phyloP scores from a whole-genome alignment of 352 stramenopile species.

The Globisporangium middletonii region DNA sequence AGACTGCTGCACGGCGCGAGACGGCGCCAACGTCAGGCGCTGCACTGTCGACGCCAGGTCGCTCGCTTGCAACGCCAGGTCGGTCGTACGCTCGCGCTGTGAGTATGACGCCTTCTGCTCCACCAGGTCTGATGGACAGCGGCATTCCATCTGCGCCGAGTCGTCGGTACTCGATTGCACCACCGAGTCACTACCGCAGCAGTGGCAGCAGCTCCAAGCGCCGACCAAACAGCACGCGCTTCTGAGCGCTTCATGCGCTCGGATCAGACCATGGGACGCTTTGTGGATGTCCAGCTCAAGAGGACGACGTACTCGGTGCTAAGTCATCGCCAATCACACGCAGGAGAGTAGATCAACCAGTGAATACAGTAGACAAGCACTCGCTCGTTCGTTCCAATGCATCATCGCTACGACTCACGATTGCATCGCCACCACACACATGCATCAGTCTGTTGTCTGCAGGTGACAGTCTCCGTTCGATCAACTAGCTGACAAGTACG shows the following conservation, averaged over 20 bases:
- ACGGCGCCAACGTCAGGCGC: background rate
- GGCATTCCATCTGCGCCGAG: conserved; percentile 5
- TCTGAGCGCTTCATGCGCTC: conserved; percentile 1
- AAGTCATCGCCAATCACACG: no score
- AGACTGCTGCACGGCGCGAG: conserved; percentile 5
- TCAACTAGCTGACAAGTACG: no score
- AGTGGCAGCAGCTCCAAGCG: conserved; percentile 5
- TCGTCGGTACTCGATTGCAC: conserved; percentile 4
- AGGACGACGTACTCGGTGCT: no score
- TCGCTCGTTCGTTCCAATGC: no score
- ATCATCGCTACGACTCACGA: no score
- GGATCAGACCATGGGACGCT: background rate
- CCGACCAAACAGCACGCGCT: conserved; percentile 7
- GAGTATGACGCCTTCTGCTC: background rate
- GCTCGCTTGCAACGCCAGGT: no score
- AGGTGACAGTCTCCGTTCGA: no score
- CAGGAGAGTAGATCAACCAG: no score
- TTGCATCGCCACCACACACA: no score
- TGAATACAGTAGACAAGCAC: no score
- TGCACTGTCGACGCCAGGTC: background rate
- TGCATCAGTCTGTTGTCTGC: no score
- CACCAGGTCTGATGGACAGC: background rate
- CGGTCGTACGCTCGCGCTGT: background rate
- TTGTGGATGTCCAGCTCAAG: no score
- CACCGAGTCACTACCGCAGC: background rate